phyloP scores from a whole-genome alignment of 2,329 filamentous ascomycete genomes.

The Botrytis cinerea region DNA sequence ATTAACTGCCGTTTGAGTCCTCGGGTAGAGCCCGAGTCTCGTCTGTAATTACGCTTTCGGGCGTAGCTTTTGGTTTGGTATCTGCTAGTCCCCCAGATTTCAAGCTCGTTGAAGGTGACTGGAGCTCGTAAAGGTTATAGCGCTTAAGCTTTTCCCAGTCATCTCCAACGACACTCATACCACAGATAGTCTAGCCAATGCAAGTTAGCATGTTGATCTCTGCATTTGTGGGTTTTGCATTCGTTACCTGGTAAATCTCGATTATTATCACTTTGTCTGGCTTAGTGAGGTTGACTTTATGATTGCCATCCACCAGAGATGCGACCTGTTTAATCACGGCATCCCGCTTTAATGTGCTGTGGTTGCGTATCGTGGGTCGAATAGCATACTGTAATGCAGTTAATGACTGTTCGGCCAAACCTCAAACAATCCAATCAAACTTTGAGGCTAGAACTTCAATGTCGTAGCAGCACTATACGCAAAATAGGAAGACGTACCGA shows the following conservation, averaged over 20 bases:
- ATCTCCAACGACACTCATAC: constrained; percentile 72
- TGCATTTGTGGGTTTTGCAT: constrained; percentile 16
- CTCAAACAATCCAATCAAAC: constrained; percentile 16
- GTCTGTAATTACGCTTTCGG: constrained; percentile 34
- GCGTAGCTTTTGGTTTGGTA: constrained; percentile 29
- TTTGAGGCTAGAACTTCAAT: constrained; percentile 10
- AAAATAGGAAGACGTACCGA: constrained; percentile 26
- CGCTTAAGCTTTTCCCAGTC: constrained; percentile 75
- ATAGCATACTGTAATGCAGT: constrained; percentile 73
- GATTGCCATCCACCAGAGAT: constrained; percentile 51
- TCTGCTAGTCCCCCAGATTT: constrained; percentile 21
- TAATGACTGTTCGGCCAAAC: constrained; percentile 5
- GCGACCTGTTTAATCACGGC: constrained; percentile 70
- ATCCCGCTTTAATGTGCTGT: constrained; percentile 67
- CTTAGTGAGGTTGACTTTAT: constrained; percentile 76
- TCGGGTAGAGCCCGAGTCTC: constrained; percentile 27
- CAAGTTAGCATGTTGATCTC: constrained; percentile 28
- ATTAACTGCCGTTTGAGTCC: constrained; percentile 10
- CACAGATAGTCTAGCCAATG: constrained; percentile 63
- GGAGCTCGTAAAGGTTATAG: constrained; percentile 77
- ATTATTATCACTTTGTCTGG: constrained; percentile 79
- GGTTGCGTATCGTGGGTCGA: constrained; percentile 73
- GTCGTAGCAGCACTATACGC: constrained; percentile 18
- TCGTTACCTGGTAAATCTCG: constrained; percentile 73
- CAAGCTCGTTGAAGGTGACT: constrained; percentile 44